Base-by-base conservation (phyloP, 2,329 filamentous ascomycete species). In the Cordyceps javanica region DNA sequence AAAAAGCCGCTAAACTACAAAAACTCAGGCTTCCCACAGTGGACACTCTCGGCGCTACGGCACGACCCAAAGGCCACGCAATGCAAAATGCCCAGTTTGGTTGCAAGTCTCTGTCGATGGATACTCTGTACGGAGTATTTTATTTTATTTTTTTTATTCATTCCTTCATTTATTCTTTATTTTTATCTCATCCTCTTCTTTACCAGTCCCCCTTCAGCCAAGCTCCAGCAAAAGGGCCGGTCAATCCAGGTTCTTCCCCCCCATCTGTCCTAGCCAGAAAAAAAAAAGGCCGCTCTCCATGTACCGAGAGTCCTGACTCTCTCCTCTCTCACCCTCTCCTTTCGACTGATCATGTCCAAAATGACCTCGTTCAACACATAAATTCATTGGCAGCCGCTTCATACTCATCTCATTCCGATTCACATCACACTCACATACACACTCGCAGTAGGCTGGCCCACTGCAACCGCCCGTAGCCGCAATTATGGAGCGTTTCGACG, bases 401-500 rank as follows among this genome's bases (percentile, higher is more conserved):
- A 44, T 44, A 32, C n/a, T 28, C 38, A 23, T 41, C 39, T 8
- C 19, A 48, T 23, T 13, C 23, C n/a, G 14, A 51, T 6, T 39
- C n/a, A 19, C 23, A 51, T 28, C 26, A 23, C 21, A 36, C 48
- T 14, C 50, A 34, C 54, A 34, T 34, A 25, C 25, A 11, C 32
- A n/a, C 19, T 16, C 8, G 30, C 44, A 56, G 44, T 23, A 32
- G 42, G 53, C 53, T 32, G 53, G 53, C 53, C 53, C 53, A 36
- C 53, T 55, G 53, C 53, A 39, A 21, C 53, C 16, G 46, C n/a
- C n/a, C n/a, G 28, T 32, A 23, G 45, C 45, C 45, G 55, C 19
- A 50, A 57, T 50, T 50, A 57, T 57, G 55, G 55, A 57, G 44
- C 54, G 44, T 9, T 26, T 56, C 25, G 44, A 13, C 54, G 44